A percentile compares a stretch with the other conserved stretches of the same genome.
Conservation (phyloP, 176 grass and related monocot genomes). For the Elaeis guineensis region DNA sequence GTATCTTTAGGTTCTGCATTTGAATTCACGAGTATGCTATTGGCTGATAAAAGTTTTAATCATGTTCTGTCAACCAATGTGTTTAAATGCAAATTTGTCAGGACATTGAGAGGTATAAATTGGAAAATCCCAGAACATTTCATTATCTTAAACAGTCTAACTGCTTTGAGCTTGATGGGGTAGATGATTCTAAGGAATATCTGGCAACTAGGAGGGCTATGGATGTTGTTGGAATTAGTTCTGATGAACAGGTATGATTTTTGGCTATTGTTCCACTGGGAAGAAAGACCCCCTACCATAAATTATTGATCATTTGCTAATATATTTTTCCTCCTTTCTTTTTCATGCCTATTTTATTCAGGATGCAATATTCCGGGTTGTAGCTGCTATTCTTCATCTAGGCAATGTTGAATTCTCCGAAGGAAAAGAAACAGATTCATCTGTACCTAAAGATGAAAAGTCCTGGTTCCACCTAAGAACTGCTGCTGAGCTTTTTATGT, state of each 20-base stretch:
- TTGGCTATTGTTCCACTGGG: background rate
- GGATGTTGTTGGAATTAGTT: slow-evolving; percentile 84
- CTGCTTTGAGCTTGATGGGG: slow-evolving; percentile 78
- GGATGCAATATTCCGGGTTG: slow-evolving; percentile 92
- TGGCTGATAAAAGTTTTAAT: too few species aligned
- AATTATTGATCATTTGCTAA: background rate
- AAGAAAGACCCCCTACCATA: too few species aligned
- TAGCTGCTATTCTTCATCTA: slow-evolving; percentile 98
- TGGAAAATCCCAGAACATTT: slow-evolving; percentile 66
- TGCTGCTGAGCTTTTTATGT: slow-evolving; percentile 97
- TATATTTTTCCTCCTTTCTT: background rate
- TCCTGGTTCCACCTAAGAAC: slow-evolving; percentile 75
- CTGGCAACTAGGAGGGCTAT: slow-evolving; percentile 80
- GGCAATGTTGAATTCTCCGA: slow-evolving; percentile 92
- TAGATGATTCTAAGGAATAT: slow-evolving; percentile 82
- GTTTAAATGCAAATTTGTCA: slow-evolving; percentile 15
- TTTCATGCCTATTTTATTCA: background rate
- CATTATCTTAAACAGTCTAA: slow-evolving; percentile 97
- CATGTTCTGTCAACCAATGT: too few species aligned
- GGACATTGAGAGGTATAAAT: slow-evolving; percentile 79
- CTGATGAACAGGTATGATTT: slow-evolving; percentile 68
- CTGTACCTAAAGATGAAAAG: slow-evolving; percentile 78
- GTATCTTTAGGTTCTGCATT: too few species aligned
- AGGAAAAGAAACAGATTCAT: slow-evolving; percentile 82
- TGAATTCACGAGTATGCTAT: too few species aligned